phyloP scores from a whole-genome alignment of 495 filamentous ascomycete species.

The Aspergillus baeticus region DNA sequence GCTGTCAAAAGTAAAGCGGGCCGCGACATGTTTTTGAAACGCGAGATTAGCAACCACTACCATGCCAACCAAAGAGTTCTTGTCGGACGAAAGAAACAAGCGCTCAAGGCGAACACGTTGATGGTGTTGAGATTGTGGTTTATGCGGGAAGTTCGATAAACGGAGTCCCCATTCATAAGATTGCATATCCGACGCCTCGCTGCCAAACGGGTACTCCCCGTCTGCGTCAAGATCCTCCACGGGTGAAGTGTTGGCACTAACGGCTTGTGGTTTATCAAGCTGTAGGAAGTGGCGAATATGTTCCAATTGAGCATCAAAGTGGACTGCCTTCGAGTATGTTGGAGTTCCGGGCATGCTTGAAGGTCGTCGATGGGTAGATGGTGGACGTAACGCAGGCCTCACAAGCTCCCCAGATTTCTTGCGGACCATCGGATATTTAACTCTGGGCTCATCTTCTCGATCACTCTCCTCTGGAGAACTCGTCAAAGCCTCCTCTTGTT shows the following conservation, averaged over 20 bases:
- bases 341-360: slow-evolving; percentile 98
- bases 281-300: slow-evolving; percentile 94
- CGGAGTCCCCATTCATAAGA: slow-evolving; percentile 85
- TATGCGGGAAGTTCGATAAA: slow-evolving; percentile 76
- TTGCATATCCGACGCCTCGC: slow-evolving; percentile 48
- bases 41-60: slow-evolving; percentile 84
- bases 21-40: slow-evolving; percentile 84
- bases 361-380: slow-evolving; percentile 69
- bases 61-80: slow-evolving; percentile 77
- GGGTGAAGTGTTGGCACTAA: slow-evolving; percentile 93
- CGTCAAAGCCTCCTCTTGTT: slow-evolving; percentile 53
- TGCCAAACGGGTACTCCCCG: slow-evolving; percentile 78
- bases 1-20: slow-evolving; percentile 92
- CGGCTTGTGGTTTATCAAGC: slow-evolving; percentile 87
- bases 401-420: slow-evolving; percentile 99
- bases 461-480: slow-evolving; percentile 67
- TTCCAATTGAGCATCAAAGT: slow-evolving; percentile 92
- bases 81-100: slow-evolving; percentile 82
- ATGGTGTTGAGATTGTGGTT: slow-evolving; percentile 59
- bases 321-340: slow-evolving; percentile 90
- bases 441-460: slow-evolving; percentile 52
- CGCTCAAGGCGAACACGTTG: slow-evolving; percentile 74
- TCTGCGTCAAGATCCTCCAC: slow-evolving; percentile 83
- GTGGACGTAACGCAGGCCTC: slow-evolving; percentile 80
- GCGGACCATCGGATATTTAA: slow-evolving; percentile 82